These are phyloP conservation scores for Chrysanthemum seticuspe DNA, from an alignment of 129 eudicot species.

Conservation along the genomic window DNA sequence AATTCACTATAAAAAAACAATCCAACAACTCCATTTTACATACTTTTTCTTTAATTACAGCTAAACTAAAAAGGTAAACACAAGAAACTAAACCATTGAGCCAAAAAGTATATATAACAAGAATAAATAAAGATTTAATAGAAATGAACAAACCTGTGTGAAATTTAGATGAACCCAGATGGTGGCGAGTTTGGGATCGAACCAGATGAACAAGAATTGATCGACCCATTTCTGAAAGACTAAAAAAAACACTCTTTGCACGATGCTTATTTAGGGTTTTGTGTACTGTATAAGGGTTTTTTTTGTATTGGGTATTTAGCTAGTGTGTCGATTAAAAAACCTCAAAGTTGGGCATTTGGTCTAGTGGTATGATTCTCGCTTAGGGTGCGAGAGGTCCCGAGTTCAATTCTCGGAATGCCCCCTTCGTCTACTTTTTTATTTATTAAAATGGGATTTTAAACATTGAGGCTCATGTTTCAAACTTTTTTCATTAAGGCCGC, in stretches of 20 bases:
- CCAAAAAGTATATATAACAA: neutral
- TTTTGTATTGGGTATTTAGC: neutral
- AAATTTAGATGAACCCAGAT: slow-evolving; percentile 31
- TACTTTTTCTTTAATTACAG: too few relatives aligned
- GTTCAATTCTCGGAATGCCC: slow-evolving; percentile 99
- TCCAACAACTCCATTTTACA: too few relatives aligned
- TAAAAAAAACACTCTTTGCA: neutral
- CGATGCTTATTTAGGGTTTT: slow-evolving; percentile 30
- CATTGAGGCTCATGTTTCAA: too few relatives aligned
- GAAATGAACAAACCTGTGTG: slow-evolving; percentile 40
- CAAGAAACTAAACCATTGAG: neutral
- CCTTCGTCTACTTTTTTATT: slow-evolving; percentile 14
- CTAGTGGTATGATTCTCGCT: slow-evolving; percentile 99
- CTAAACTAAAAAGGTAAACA: too few relatives aligned
- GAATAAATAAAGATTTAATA: neutral
- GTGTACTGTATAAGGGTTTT: neutral
- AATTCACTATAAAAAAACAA: too few relatives aligned
- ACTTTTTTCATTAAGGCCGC: too few relatives aligned
- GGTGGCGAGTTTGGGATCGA: slow-evolving; percentile 48
- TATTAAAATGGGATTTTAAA: too few relatives aligned
- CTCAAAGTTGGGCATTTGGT: slow-evolving; percentile 69
- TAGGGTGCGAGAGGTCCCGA: slow-evolving; percentile 99
- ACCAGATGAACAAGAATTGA: slow-evolving; percentile 44
- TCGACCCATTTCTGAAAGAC: slow-evolving; percentile 46
- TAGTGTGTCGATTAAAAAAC: rapidly evolving